phyloP scores from a whole-genome alignment of 192 early-diverging fungal species.

The Coemansia sp. region DNA sequence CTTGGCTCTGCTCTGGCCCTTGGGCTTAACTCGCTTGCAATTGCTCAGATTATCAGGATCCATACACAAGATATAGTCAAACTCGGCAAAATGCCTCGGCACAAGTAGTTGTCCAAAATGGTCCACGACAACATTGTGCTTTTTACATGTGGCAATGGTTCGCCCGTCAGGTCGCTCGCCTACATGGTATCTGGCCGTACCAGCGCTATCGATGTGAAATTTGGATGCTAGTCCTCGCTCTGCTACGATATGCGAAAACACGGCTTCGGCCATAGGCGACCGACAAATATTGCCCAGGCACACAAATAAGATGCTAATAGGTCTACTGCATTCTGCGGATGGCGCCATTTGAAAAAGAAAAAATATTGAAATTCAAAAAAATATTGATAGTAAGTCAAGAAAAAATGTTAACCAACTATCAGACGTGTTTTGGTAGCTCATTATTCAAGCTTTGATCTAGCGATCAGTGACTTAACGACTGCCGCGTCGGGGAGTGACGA shows the following conservation, averaged over 20 bases:
- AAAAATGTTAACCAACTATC: background rate
- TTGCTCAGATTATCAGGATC: constrained; percentile 77
- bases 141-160: constrained; percentile 64
- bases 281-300: constrained; percentile 87
- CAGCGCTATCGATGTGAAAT: constrained; percentile 84
- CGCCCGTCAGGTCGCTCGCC: constrained; percentile 70
- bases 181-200: constrained; percentile 84
- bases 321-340: background rate
- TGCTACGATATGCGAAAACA: constrained; percentile 76
- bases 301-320: constrained; percentile 58
- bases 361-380: constrained; percentile 3
- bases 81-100: constrained; percentile 64
- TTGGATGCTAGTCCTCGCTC: constrained; percentile 54
- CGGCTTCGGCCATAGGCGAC: constrained; percentile 93
- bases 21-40: constrained; percentile 54
- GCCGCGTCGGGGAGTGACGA: constrained; percentile 2
- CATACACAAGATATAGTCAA: constrained; percentile 92
- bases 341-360: constrained; percentile 5
- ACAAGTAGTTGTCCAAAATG: constrained; percentile 73
- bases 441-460: background rate
- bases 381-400: no score
- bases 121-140: constrained; percentile 73
- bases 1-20: constrained; percentile 29
- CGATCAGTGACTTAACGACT: background rate
- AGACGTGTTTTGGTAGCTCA: background rate